Evolutionary conservation across 2,329 filamentous ascomycete species (phyloP).

Genomic region (Hymenoscyphus albidus): DNA sequence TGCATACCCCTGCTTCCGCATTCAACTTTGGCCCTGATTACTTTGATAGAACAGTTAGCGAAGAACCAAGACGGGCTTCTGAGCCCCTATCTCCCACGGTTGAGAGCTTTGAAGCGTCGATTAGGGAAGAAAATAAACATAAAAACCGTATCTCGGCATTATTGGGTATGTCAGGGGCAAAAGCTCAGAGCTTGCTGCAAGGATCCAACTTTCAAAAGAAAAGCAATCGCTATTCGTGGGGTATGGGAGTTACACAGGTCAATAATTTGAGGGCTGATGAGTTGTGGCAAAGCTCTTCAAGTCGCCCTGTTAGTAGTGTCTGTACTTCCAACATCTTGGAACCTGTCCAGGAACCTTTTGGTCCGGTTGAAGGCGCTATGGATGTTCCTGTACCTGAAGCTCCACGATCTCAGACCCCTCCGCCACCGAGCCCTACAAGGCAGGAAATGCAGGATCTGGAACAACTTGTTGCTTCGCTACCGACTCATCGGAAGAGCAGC

Average conservation of each 20-base stretch:
- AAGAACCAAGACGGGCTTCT: not conserved
- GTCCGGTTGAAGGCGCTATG: not conserved
- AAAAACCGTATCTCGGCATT: constrained; percentile 18
- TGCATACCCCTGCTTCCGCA: not conserved
- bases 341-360: not conserved
- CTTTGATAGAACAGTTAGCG: not conserved
- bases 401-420: not conserved
- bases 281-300: constrained; percentile 17
- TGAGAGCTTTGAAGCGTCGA: not conserved
- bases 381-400: not conserved
- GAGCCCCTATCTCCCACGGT: not conserved
- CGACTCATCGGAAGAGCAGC: not conserved
- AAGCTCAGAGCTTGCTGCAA: not conserved
- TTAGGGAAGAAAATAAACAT: not conserved
- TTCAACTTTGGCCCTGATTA: not conserved
- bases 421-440: not conserved
- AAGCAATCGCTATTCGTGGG: constrained; percentile 15
- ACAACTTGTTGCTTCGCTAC: not conserved
- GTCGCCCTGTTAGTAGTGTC: not conserved
- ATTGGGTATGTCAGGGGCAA: constrained; percentile 14
- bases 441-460: not conserved
- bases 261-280: constrained; percentile 18
- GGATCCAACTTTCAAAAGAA: not conserved
- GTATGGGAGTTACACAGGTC: constrained; percentile 18
- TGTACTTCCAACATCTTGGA: not conserved